phyloP scores from a whole-genome alignment of 2,329 filamentous ascomycete genomes.

The Neonectria punicea region DNA sequence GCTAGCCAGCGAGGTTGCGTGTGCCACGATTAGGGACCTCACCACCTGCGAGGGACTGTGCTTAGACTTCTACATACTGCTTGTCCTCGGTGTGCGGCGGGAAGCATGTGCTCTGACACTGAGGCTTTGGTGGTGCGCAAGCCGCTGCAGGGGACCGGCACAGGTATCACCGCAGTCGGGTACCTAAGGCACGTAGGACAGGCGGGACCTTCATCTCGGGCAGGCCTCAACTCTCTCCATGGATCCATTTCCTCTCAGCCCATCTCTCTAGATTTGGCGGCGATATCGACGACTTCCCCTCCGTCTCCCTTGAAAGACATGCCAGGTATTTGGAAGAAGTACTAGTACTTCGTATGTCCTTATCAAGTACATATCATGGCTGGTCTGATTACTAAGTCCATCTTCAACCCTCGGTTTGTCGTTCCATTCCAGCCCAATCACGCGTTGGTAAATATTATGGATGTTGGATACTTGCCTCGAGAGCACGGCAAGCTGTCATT shows the following conservation, averaged over 20 bases:
- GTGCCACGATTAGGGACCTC: background rate
- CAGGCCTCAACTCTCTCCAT: background rate
- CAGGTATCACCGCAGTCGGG: background rate
- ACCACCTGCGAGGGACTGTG: background rate
- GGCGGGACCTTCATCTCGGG: background rate
- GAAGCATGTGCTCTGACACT: background rate
- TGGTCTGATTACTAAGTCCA: background rate
- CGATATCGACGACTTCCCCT: background rate
- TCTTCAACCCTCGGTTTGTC: background rate
- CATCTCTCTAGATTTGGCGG: background rate
- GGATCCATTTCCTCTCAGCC: background rate
- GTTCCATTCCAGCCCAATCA: constrained; percentile 1
- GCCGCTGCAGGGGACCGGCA: constrained; percentile 13
- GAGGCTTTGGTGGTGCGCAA: constrained; percentile 8
- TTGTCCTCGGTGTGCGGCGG: too few species aligned
- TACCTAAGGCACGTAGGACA: background rate
- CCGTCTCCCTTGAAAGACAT: constrained; percentile 1
- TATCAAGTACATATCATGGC: background rate
- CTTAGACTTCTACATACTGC: background rate
- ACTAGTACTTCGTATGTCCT: background rate
- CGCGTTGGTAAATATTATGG: background rate
- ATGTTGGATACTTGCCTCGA: background rate
- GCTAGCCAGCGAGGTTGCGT: constrained; percentile 22
- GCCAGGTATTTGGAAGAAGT: background rate
- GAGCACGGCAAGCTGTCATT: background rate